Percentiles rank a stretch among this genome's conserved stretches.
Conservation (phyloP, 1,284 basidiomycete species). For the Pisolithus thermaeus region DNA sequence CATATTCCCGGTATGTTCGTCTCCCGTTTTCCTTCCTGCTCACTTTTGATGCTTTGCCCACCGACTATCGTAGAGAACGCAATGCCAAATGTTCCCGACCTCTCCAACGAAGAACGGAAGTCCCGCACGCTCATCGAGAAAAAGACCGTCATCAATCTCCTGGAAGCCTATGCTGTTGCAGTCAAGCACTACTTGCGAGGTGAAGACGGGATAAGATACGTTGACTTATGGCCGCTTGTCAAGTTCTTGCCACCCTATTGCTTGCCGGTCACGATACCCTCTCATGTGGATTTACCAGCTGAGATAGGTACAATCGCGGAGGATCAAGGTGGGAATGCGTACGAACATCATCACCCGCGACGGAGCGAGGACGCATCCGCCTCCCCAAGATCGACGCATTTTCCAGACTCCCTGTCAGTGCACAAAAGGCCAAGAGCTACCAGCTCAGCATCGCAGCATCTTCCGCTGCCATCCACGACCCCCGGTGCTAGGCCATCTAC, state of each 20-base stretch:
- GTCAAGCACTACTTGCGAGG: constrained; percentile 63
- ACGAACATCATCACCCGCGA: not conserved
- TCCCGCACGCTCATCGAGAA: constrained; percentile 62
- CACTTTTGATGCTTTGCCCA: constrained; percentile 28
- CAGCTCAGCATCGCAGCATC: constrained; percentile 1
- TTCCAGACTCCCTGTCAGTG: constrained; percentile 4
- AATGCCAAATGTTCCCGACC: not conserved
- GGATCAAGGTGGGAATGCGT: not conserved
- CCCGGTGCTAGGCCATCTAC: not conserved
- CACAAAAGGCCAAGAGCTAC: not conserved
- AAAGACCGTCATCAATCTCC: constrained; percentile 47
- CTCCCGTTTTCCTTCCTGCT: constrained; percentile 19
- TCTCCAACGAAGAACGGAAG: constrained; percentile 34
- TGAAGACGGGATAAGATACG: constrained; percentile 39
- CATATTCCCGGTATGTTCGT: constrained; percentile 40
- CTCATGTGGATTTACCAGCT: constrained; percentile 31
- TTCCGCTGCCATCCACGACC: constrained; percentile 10
- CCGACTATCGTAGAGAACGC: constrained; percentile 30
- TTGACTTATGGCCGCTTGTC: constrained; percentile 40
- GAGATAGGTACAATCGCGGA: constrained; percentile 1
- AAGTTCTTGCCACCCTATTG: constrained; percentile 66
- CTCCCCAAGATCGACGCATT: constrained; percentile 5
- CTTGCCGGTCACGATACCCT: constrained; percentile 50
- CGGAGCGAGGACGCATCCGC: constrained; percentile 1
- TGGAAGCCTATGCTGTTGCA: constrained; percentile 52